Evolutionary conservation across 257 asterid genomes (phyloP), one percentile per base, ranked within the genome.

Genomic region (Rehmannia glutinosa): DNA sequence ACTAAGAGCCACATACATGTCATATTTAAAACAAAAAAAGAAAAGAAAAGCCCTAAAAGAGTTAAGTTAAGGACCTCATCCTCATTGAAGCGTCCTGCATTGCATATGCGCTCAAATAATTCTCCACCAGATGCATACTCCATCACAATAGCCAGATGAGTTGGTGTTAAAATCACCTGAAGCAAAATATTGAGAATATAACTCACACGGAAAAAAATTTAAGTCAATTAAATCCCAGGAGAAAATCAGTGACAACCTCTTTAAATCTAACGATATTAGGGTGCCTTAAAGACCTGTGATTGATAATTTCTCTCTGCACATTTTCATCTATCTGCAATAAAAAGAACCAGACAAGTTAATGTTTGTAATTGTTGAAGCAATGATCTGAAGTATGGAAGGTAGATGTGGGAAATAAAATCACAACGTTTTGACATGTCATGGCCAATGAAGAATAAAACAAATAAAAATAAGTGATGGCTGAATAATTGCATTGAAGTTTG

Each of bases 71-170:
- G 53, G 73, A 91, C 97, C 97, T 88, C 96, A 68, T 91, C 95
- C 86, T 91, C 97, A 7, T 64, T 84, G 74, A 91, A 91, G n/a
- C 95, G 87, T 69, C 97, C 97, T 39, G 90, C 90, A 67, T 82
- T 87, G 80, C 83, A 84, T 64, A 91, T 91, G 57, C 97, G 79
- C 76, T 88, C 96, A 68, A 88, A 91, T 47, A 91, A 83, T 81
- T 91, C 97, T 47, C 97, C 97, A 21, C 97, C 97, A 39, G 97
- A 84, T 73, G 97, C 97, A 82, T 84, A 91, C 75, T 91, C 96
- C 97, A 91, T 91, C 69, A 88, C 95, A 68, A 91, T 91, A 55
- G 97, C 97, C 21, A 91, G 85, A 80, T 91, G 97, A 45, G 92
- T 86, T 28, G 97, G 97, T 17, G 96, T 91, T 27, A 91, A 71